Percentiles rank a stretch among this genome's conserved stretches.
Conservation (phyloP, 345 rosid species). For the Syzygium jambos region DNA sequence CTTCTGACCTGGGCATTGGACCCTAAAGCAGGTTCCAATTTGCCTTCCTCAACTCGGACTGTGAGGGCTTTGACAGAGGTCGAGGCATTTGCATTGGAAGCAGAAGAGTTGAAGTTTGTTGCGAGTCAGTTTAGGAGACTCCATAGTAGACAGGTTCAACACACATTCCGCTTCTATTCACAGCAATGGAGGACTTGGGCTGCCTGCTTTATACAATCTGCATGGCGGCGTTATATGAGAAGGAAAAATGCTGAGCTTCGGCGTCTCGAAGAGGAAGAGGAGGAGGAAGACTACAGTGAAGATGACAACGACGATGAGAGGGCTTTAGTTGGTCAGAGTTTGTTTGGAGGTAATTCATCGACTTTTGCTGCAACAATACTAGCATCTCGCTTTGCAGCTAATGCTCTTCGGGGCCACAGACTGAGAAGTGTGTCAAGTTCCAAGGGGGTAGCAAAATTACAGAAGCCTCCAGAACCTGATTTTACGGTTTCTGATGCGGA, state of each 20-base stretch:
- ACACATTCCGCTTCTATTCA: constrained; percentile 82
- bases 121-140: constrained; percentile 82
- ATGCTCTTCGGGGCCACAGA: constrained; percentile 49
- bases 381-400: constrained; percentile 75
- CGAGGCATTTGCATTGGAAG: constrained; percentile 80
- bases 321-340: constrained; percentile 10
- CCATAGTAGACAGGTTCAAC: constrained; percentile 82
- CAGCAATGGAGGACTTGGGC: constrained; percentile 99
- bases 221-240: constrained; percentile 58
- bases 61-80: constrained; percentile 67
- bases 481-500: constrained; percentile 17
- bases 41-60: constrained; percentile 60
- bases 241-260: constrained; percentile 55
- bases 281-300: constrained; percentile 1
- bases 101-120: constrained; percentile 82
- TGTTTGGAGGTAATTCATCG: constrained; percentile 10
- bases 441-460: constrained; percentile 32
- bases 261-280: constrained; percentile 47
- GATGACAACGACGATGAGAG: constrained; percentile 19
- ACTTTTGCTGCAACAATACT: constrained; percentile 53
- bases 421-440: constrained; percentile 11
- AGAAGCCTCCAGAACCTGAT: constrained; percentile 83
- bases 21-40: constrained; percentile 51
- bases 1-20: constrained; percentile 77
- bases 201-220: constrained; percentile 65